A percentile compares a stretch with the other conserved stretches of the same genome.
Evolutionary conservation across 2,329 filamentous ascomycete species (phyloP).

Genomic region (Microcyclospora tardicrescens): DNA sequence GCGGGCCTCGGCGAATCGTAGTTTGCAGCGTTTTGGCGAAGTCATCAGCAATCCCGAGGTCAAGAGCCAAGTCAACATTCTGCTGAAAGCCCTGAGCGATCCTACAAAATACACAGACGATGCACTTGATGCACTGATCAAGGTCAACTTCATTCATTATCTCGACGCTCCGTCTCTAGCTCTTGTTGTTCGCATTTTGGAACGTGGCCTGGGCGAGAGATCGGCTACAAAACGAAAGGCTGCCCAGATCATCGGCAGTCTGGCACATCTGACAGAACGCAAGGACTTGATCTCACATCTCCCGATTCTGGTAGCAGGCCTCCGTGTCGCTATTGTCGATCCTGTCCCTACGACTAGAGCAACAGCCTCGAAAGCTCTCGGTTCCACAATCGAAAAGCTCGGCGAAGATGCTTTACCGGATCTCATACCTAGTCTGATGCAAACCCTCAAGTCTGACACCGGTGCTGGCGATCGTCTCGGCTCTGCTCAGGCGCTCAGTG

Average conservation of each 20-base stretch:
- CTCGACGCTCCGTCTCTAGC: slow-evolving; percentile 94
- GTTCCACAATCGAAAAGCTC: slow-evolving; percentile 94
- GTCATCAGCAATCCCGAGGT: slow-evolving; percentile 98
- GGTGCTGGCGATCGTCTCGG: slow-evolving; percentile 91
- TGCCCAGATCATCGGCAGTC: slow-evolving; percentile 91
- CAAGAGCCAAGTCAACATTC: slow-evolving; percentile 76
- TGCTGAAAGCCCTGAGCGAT: slow-evolving; percentile 93
- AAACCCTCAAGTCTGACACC: slow-evolving; percentile 92
- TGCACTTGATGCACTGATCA: slow-evolving; percentile 85
- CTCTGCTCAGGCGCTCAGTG: slow-evolving; percentile 88
- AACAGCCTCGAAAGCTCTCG: slow-evolving; percentile 88
- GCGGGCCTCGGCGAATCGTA: slow-evolving; percentile 78
- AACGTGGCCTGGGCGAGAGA: slow-evolving; percentile 78
- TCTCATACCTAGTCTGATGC: slow-evolving; percentile 94
- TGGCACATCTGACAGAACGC: slow-evolving; percentile 91
- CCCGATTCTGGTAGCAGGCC: slow-evolving; percentile 78
- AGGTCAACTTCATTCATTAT: slow-evolving; percentile 97
- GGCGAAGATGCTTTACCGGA: slow-evolving; percentile 94
- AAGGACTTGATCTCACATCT: slow-evolving; percentile 86
- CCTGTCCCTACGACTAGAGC: slow-evolving; percentile 93
- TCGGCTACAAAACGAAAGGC: slow-evolving; percentile 95
- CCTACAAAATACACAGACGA: slow-evolving; percentile 95
- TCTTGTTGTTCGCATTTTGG: slow-evolving; percentile 85
- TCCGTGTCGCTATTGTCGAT: slow-evolving; percentile 82
- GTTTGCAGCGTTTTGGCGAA: slow-evolving; percentile 93